A percentile compares a stretch with the other conserved stretches of the same genome.
These are phyloP conservation scores for Bremia lactucae DNA, from an alignment of 352 stramenopile species.

Conservation along the genomic window DNA sequence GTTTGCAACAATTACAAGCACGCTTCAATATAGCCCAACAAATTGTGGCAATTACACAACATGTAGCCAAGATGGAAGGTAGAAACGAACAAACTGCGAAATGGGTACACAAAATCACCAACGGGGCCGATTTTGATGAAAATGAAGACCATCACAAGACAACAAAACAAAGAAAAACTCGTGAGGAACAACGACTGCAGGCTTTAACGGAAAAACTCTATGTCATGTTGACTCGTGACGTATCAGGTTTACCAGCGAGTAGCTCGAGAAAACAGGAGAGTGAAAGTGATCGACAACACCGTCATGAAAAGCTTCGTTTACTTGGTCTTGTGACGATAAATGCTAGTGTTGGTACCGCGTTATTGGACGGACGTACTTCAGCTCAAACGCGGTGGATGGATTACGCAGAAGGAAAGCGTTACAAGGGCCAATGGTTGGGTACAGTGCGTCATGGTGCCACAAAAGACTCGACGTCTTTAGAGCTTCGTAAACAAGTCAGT, in stretches of 20 bases:
- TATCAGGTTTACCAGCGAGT: constrained; percentile 5
- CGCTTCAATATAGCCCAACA: constrained; percentile 47
- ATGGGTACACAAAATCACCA: constrained; percentile 46
- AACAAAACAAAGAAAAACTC: constrained; percentile 27
- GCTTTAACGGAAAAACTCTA: constrained; percentile 63
- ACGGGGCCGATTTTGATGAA: constrained; percentile 36
- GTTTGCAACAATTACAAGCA: constrained; percentile 35
- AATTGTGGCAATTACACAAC: constrained; percentile 40
- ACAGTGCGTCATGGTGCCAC: constrained; percentile 55
- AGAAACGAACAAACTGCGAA: constrained; percentile 29
- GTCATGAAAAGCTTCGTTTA: constrained; percentile 49
- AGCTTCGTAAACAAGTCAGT: constrained; percentile 32
- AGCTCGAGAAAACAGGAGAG: neutral
- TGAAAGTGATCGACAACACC: constrained; percentile 26
- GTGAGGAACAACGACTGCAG: constrained; percentile 60
- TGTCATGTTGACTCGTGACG: constrained; percentile 35
- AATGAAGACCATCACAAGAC: constrained; percentile 38
- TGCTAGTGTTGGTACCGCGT: constrained; percentile 38
- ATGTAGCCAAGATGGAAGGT: constrained; percentile 16
- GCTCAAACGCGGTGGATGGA: constrained; percentile 84
- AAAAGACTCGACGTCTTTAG: constrained; percentile 60
- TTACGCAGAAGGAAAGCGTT: constrained; percentile 23
- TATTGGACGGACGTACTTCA: constrained; percentile 47
- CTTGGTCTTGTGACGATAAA: constrained; percentile 52
- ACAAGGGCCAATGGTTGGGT: constrained; percentile 62